phyloP scores from a whole-genome alignment of 2,329 filamentous ascomycete genomes.

The Ustulina deusta region DNA sequence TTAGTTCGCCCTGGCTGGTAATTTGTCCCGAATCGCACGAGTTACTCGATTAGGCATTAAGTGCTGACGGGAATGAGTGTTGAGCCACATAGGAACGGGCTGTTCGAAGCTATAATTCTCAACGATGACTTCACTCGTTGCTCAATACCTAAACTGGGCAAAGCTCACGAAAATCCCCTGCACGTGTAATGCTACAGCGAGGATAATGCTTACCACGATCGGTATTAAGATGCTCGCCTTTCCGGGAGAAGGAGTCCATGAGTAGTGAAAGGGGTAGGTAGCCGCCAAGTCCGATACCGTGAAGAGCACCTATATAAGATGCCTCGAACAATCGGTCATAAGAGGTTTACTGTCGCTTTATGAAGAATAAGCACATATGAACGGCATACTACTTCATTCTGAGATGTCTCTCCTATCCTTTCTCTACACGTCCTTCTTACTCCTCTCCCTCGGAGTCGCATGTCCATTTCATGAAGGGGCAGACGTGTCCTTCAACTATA shows the following conservation, averaged over 20 bases:
- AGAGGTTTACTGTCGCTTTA: neutral
- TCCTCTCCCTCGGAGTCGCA: conserved; percentile 13
- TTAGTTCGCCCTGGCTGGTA: neutral
- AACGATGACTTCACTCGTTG: neutral
- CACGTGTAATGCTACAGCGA: neutral
- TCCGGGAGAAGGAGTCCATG: neutral
- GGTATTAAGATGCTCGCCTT: neutral
- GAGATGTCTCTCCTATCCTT: conserved; percentile 3
- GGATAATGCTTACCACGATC: neutral
- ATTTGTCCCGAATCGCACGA: conserved; percentile 31
- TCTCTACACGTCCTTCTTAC: conserved; percentile 5
- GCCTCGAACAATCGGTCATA: neutral
- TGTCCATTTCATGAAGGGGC: conserved; percentile 26
- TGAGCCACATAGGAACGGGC: neutral
- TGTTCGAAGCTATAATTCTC: neutral
- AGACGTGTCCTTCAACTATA: neutral
- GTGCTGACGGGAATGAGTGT: neutral
- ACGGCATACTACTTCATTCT: neutral
- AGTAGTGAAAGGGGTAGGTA: neutral
- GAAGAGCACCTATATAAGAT: conserved; percentile 14
- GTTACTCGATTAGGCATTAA: conserved; percentile 19
- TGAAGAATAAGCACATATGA: neutral
- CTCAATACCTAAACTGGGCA: neutral
- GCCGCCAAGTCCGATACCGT: neutral
- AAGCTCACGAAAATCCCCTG: neutral